Evolutionary conservation across 2,329 filamentous ascomycete species (phyloP), one percentile per base, ranked within the genome.

Genomic region (Clonostachys chloroleuca): DNA sequence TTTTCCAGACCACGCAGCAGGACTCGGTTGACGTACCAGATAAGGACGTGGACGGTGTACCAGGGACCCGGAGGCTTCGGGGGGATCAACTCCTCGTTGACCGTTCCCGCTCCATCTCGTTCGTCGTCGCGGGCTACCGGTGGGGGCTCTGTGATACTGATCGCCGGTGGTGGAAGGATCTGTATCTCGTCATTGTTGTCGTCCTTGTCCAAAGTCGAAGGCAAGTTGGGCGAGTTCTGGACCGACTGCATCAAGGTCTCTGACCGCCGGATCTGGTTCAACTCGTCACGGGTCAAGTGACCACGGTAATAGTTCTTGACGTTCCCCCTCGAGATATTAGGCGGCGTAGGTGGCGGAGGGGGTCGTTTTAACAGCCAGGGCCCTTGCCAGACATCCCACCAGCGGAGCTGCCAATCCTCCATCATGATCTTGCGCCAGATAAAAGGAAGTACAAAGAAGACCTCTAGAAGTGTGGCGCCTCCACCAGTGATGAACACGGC

Each of bases 381-480:
- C 0, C 78, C 78, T 12, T 68, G 61, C 52, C 72, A 64, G 34
- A 72, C 56, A 45, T 79, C 65, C 54, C 71, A 77, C 62, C 68
- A 69, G 48, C 67, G 72, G 7, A 81, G 56, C 14, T 69, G 68
- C 68, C 73, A 77, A 54, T 81, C 78, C 39, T 77, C 69, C 42
- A 67, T 62, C 51, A 78, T 61, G 18, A 80, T 69, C 24, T 70
- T 68, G 34, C 71, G 67, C 60, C 78, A 70, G 33, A 80, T 61
- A 50, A 69, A 81, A 2, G 78, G 77, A 49, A 16, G 61, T 6
- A 81, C 62, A 49, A 81, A 63, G 55, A 81, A 80, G 40, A 72
- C 48, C 6, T 60, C 55, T 5, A 77, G 67, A 3, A 9, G 8
- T 10, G 24, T 30, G 5, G 72, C 68, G 30, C 64, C 73, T 2